These are phyloP conservation scores for Trametes gibbosa DNA, from an alignment of 768 basidiomycete genomes.

Conservation along the genomic window DNA sequence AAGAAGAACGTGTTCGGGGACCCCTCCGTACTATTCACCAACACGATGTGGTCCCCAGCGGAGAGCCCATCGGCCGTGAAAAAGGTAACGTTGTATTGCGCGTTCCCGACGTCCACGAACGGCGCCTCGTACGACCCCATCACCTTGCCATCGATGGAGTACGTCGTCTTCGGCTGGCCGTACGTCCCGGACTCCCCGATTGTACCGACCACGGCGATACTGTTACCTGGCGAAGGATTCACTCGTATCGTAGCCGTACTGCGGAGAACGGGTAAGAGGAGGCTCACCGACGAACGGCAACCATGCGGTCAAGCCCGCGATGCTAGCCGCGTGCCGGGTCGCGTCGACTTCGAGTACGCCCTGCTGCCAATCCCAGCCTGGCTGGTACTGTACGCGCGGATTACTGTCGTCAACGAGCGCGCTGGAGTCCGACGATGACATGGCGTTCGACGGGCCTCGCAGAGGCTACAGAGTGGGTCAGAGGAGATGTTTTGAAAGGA, in stretches of 20 bases:
- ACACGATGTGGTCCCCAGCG: background rate
- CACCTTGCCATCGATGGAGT: background rate
- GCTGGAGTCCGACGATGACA: background rate
- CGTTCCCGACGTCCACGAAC: background rate
- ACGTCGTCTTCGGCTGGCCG: background rate
- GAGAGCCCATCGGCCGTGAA: background rate
- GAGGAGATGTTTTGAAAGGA: background rate
- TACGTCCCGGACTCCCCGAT: background rate
- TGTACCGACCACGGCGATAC: background rate
- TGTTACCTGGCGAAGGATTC: background rate
- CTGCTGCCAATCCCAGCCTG: background rate
- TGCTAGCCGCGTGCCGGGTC: background rate
- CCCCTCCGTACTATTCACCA: background rate
- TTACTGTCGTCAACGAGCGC: background rate
- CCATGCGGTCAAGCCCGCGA: background rate
- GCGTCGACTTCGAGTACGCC: background rate
- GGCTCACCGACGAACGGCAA: background rate
- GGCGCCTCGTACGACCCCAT: background rate
- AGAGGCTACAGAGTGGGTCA: background rate
- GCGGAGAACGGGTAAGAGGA: background rate
- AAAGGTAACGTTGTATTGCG: constrained; percentile 2
- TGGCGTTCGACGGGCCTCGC: background rate
- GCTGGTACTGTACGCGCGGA: background rate
- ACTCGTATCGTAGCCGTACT: background rate
- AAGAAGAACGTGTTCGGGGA: background rate